Evolutionary conservation across 257 asterid genomes (phyloP).

Genomic region (Parsonsia alboflavescens): DNA sequence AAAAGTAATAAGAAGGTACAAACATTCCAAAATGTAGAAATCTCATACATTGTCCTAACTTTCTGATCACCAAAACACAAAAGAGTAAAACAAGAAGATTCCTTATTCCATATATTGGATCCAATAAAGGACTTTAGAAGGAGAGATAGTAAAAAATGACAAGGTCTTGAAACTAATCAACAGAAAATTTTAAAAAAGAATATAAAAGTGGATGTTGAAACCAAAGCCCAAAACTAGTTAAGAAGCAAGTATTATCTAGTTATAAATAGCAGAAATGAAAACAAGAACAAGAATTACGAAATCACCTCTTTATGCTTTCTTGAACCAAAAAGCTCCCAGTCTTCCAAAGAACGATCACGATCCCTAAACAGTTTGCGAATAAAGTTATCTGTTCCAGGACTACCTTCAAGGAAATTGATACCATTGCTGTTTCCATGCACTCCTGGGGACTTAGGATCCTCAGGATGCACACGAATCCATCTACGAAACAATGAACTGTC

Average conservation of each 20-base stretch:
- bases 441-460: slow-evolving; percentile 50
- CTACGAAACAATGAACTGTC: slow-evolving; percentile 67
- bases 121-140: not conserved
- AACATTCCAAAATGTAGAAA: not conserved
- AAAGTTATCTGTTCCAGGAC: slow-evolving; percentile 88
- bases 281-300: slow-evolving; percentile 8
- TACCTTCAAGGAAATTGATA: slow-evolving; percentile 59
- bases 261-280: not conserved
- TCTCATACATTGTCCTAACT: not conserved
- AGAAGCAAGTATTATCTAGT: not conserved
- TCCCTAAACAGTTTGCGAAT: slow-evolving; percentile 87
- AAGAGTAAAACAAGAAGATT: not conserved
- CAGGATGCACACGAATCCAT: slow-evolving; percentile 82
- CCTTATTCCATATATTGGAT: not conserved
- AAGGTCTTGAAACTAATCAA: not conserved
- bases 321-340: slow-evolving; percentile 84
- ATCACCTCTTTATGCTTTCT: slow-evolving; percentile 70
- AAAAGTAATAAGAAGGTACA: not conserved
- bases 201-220: not conserved
- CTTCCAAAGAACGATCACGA: slow-evolving; percentile 86
- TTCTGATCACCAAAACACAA: not conserved
- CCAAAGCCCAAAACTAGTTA: not conserved
- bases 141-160: not conserved
- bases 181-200: not conserved
- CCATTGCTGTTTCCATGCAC: slow-evolving; percentile 37